These are phyloP conservation scores for Aureobasidium melanogenum DNA, from an alignment of 2,329 filamentous ascomycete genomes.

Conservation along the genomic window DNA sequence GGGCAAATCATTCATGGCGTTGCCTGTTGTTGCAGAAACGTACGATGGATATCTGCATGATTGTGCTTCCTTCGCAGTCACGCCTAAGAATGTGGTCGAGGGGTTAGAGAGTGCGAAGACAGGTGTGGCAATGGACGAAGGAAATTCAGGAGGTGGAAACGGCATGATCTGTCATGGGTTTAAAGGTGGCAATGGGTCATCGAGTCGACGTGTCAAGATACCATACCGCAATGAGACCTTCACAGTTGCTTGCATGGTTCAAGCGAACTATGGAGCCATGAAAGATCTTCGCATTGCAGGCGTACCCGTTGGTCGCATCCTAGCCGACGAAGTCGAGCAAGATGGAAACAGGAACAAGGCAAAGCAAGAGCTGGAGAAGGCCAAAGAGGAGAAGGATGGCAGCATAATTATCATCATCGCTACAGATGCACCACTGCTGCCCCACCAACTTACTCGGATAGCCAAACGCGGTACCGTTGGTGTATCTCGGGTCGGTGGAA, in stretches of 20 bases:
- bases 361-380: neutral
- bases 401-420: slow-evolving; percentile 6
- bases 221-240: neutral
- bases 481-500: neutral
- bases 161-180: slow-evolving; percentile 7
- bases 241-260: neutral
- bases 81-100: neutral
- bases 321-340: neutral
- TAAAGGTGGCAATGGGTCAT: slow-evolving; percentile 2
- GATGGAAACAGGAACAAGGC: neutral
- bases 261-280: slow-evolving; percentile 1
- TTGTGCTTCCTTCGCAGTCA: neutral
- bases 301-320: neutral
- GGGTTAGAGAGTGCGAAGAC: neutral
- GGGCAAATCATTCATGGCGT: neutral
- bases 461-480: slow-evolving; percentile 1
- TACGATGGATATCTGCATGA: slow-evolving; percentile 2
- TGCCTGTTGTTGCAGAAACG: slow-evolving; percentile 1
- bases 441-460: neutral
- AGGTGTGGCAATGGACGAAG: neutral
- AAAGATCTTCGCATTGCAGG: neutral
- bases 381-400: neutral
- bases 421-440: neutral
- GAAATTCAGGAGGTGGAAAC: neutral
- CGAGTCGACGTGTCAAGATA: neutral